Conservation (phyloP, 805 yeast genomes). For the Tetrapisispora namnaoensis region DNA sequence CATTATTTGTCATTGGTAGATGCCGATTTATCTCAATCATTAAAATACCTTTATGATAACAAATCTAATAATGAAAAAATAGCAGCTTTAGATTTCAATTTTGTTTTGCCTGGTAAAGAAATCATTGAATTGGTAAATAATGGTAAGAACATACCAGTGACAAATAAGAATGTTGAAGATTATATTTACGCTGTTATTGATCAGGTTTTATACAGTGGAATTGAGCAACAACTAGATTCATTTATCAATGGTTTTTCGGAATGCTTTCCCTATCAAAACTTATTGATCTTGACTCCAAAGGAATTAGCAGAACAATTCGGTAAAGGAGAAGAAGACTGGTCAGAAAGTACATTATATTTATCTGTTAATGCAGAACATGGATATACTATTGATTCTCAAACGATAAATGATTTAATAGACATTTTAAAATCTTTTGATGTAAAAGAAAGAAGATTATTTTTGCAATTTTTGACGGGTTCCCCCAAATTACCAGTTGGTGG, state of each 20-base stretch:
- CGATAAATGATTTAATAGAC: conserved; percentile 51
- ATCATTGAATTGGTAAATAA: conserved; percentile 41
- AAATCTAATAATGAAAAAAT: conserved; percentile 21
- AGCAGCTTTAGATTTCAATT: conserved; percentile 49
- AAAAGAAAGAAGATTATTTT: conserved; percentile 56
- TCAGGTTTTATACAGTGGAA: conserved; percentile 51
- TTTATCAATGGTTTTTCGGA: conserved; percentile 74
- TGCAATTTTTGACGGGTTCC: conserved; percentile 87
- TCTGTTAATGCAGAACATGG: conserved; percentile 86
- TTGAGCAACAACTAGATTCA: conserved; percentile 50
- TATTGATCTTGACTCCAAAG: conserved; percentile 60
- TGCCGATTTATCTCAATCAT: conserved; percentile 45
- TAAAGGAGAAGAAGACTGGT: conserved; percentile 81
- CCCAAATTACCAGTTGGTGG: conserved; percentile 94
- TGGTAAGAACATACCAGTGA: conserved; percentile 46
- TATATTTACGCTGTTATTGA: conserved; percentile 53
- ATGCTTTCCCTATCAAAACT: conserved; percentile 69
- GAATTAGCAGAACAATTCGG: conserved; percentile 72
- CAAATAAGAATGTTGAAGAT: conserved; percentile 41
- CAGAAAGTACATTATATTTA: conserved; percentile 45
- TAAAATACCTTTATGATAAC: conserved; percentile 40
- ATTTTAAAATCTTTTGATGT: conserved; percentile 46
- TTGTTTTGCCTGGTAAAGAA: conserved; percentile 68
- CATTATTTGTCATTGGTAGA: conserved; percentile 45
- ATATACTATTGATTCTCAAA: conserved; percentile 56